Conservation (phyloP, 805 yeast genomes). For the Lachancea dasiensis region DNA sequence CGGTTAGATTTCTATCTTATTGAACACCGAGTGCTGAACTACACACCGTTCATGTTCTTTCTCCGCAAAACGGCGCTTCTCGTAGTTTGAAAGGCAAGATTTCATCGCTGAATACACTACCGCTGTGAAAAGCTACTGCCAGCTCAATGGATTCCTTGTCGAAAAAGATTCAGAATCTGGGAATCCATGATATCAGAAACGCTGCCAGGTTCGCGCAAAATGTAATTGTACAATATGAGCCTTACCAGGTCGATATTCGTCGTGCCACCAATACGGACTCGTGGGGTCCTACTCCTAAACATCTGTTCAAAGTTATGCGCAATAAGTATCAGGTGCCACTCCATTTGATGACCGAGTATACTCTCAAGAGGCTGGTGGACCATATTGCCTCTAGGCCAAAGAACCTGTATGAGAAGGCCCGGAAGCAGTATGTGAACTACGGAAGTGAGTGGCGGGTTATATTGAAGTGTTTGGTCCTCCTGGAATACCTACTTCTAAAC, state of each 20-base stretch:
- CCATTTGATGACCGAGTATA: slow-evolving; percentile 32
- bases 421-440: slow-evolving; percentile 36
- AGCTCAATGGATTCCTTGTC: slow-evolving; percentile 29
- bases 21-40: too few species aligned
- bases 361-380: slow-evolving; percentile 32
- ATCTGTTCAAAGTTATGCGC: slow-evolving; percentile 33
- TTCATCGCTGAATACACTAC: too few species aligned
- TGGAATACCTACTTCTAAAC: slow-evolving; percentile 32
- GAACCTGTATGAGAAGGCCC: slow-evolving; percentile 34
- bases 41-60: too few species aligned
- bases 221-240: slow-evolving; percentile 34
- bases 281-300: slow-evolving; percentile 48
- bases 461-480: slow-evolving; percentile 33
- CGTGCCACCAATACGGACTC: slow-evolving; percentile 46
- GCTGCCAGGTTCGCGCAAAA: slow-evolving; percentile 38
- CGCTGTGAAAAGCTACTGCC: background rate
- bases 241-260: slow-evolving; percentile 36
- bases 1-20: too few species aligned
- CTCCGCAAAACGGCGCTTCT: too few species aligned
- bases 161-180: slow-evolving; percentile 32
- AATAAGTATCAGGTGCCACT: slow-evolving; percentile 28
- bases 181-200: slow-evolving; percentile 36
- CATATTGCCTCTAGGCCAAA: slow-evolving; percentile 34
- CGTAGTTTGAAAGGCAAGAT: too few species aligned
- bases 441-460: slow-evolving; percentile 39